These are phyloP conservation scores for Phytophthora citricola DNA, from an alignment of 352 stramenopile species.

Conservation along the genomic window DNA sequence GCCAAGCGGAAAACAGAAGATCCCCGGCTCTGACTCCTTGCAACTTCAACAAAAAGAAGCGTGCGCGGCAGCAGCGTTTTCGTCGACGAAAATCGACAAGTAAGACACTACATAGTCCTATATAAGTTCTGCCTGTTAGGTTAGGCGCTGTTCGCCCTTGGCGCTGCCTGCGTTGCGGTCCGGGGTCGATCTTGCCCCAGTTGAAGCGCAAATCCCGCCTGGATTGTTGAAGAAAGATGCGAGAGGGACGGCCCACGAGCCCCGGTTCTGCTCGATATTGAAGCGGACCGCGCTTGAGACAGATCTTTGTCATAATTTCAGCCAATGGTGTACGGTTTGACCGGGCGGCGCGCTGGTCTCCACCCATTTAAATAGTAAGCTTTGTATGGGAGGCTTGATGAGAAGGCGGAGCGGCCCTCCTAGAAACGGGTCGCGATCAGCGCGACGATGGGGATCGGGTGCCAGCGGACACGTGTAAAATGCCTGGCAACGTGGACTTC, in stretches of 20 bases:
- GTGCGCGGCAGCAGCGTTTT: not conserved
- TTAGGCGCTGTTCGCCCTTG: not conserved
- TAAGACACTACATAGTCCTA: too few relatives aligned
- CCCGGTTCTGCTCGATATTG: conserved; percentile 44
- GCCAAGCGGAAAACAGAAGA: conserved; percentile 19
- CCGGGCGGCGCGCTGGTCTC: conserved; percentile 6
- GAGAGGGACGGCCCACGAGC: not conserved
- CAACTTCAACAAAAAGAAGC: conserved; percentile 80
- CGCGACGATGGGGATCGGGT: conserved; percentile 26
- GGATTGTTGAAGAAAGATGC: conserved; percentile 37
- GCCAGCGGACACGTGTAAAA: conserved; percentile 2
- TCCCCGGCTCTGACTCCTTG: conserved; percentile 35
- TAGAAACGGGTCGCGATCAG: conserved; percentile 28
- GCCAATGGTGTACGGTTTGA: conserved; percentile 15
- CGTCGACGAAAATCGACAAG: not conserved
- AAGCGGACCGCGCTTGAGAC: conserved; percentile 40
- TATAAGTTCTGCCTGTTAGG: too few relatives aligned
- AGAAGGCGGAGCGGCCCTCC: not conserved
- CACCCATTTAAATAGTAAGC: conserved; percentile 22
- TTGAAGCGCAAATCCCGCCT: conserved; percentile 12
- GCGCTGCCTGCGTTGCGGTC: too few relatives aligned
- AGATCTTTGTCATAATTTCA: conserved; percentile 22
- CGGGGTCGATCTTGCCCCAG: conserved; percentile 1
- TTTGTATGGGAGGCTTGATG: conserved; percentile 16
- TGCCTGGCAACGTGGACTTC: not conserved